Percentiles rank a stretch among this genome's conserved stretches.
These are phyloP conservation scores for Vigna mungo DNA, from an alignment of 306 rosid species.

Conservation along the genomic window DNA sequence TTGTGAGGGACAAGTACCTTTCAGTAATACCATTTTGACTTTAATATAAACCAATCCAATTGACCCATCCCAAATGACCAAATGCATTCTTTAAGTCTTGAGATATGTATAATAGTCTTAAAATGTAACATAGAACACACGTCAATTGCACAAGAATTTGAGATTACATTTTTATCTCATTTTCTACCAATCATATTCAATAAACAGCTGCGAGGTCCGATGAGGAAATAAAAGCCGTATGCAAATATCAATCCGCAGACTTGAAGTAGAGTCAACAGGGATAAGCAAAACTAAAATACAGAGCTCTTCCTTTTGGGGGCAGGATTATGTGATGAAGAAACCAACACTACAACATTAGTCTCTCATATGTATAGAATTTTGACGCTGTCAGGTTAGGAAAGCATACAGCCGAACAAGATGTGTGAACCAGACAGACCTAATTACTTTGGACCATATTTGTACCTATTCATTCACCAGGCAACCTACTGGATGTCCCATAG, in stretches of 20 bases:
- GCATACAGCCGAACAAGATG: not conserved
- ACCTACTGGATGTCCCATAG: not conserved
- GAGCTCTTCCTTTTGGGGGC: not conserved
- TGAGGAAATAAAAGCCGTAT: not conserved
- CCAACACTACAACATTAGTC: not conserved
- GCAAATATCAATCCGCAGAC: not conserved
- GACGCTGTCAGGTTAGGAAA: not conserved
- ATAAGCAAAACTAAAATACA: constrained; percentile 15
- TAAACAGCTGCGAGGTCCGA: not conserved
- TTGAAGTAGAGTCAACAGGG: not conserved
- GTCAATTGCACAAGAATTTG: not conserved
- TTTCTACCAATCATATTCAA: not conserved
- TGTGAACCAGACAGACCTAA: not conserved
- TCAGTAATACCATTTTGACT: not conserved
- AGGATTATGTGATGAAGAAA: constrained; percentile 3
- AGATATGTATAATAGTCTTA: not conserved
- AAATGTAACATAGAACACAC: not conserved
- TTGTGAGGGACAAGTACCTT: not conserved
- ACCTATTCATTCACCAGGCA: constrained; percentile 21
- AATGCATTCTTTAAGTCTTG: not conserved
- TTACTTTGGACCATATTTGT: not conserved
- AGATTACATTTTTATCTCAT: not conserved
- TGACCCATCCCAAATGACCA: not conserved
- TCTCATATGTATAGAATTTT: not conserved
- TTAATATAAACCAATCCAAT: not conserved